These are phyloP conservation scores for Diplotaxis tenuifolia DNA, from an alignment of 345 rosid species.

Conservation along the genomic window DNA sequence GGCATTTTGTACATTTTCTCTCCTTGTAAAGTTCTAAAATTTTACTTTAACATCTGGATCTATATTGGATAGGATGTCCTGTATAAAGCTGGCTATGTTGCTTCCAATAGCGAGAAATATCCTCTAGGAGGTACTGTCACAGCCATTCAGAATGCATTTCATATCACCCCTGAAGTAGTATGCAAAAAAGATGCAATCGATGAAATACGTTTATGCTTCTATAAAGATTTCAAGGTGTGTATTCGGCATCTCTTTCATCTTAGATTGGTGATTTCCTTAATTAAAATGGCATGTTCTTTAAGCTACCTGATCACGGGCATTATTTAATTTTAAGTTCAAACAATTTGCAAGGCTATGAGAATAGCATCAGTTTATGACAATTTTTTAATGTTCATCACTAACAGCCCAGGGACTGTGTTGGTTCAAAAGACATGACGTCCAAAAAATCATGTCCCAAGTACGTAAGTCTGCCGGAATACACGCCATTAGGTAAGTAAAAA, in stretches of 20 bases:
- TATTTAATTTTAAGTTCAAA: not conserved
- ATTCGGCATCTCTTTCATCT: conserved; percentile 15
- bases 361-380: conserved; percentile 27
- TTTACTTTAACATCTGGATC: not conserved
- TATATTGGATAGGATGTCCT: conserved; percentile 55
- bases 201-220: conserved; percentile 82
- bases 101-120: conserved; percentile 83
- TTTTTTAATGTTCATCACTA: not conserved
- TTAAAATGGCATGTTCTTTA: not conserved
- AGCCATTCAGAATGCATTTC: conserved; percentile 88
- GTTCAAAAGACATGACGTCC: conserved; percentile 33
- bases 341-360: not conserved
- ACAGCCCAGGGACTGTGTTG: conserved; percentile 77
- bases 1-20: not conserved
- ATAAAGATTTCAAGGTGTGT: conserved; percentile 80
- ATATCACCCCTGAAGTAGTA: conserved; percentile 56
- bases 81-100: conserved; percentile 79
- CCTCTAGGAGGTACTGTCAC: conserved; percentile 86
- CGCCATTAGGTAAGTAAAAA: conserved; percentile 50
- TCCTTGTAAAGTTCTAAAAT: conserved; percentile 20
- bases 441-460: conserved; percentile 74
- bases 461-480: conserved; percentile 68
- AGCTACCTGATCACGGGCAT: not conserved
- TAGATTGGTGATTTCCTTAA: conserved; percentile 8
- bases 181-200: conserved; percentile 69